Evolutionary conservation across 2,329 filamentous ascomycete genomes (phyloP), one percentile per base, ranked within the genome.

Genomic region (Arthrobotrys musiformis): DNA sequence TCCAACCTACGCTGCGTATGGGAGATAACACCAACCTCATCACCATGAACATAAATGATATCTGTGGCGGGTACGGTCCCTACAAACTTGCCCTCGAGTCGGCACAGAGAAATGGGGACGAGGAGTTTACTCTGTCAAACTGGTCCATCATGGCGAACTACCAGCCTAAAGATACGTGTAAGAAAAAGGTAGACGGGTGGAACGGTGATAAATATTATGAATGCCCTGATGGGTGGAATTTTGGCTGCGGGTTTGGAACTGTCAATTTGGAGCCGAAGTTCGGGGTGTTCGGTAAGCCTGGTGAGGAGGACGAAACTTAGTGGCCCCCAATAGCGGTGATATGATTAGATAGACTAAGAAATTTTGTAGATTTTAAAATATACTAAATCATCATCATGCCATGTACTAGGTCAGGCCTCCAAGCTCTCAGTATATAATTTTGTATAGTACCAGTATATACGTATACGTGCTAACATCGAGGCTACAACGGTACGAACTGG

Each of bases 121-220:
- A 42, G 9, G 24, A 44, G 11, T 48, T 35, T 37, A 1, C 17
- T 11, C 15, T 19, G 11, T 17, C 61, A 15, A 63, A 63, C 19
- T 48, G 40, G 60, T 63, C 60, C n/a, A 44, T 63, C 4, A 19
- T 63, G 26, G 60, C 42, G 9, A 9, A 37, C 6, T 64, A 64
- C 11, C 15, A 19, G 4, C 61, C 61, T 5, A 11, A 35, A 6
- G 61, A 64, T 24, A 35, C 61, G 17, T 40, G 42, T 15, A 37
- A 52, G 28, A n/a, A 9, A 2, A 40, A 22, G 28, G n/a, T 8
- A 4, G 30, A 56, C 46, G 7, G 6, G 19, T 15, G n/a, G 5
- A 26, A 19, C 1, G 46, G 15, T 15, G 22, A 26, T 8, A 22
- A 28, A 2, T 6, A 8, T 13, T 26, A 26, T 15, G 8, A 5